phyloP scores from a whole-genome alignment of 192 early-diverging fungal species.

The Linnemannia elongata region DNA sequence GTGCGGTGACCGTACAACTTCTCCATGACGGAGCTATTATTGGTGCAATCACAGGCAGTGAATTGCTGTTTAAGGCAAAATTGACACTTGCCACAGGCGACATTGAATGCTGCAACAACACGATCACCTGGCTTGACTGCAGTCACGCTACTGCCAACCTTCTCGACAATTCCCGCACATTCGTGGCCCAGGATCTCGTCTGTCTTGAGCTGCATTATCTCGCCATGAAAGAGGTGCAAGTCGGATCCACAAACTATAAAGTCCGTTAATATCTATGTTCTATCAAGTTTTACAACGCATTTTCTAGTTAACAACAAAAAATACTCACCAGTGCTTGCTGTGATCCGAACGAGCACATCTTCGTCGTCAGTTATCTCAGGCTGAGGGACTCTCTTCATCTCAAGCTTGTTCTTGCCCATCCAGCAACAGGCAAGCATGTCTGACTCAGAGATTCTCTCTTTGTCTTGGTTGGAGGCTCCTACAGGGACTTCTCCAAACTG shows the following conservation, averaged over 20 bases:
- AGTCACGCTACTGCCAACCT: conserved; percentile 58
- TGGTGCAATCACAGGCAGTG: conserved; percentile 67
- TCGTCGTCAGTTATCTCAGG: conserved; percentile 63
- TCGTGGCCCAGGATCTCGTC: conserved; percentile 71
- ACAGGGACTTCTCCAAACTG: conserved; percentile 39
- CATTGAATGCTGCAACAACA: conserved; percentile 59
- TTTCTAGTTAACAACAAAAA: not conserved
- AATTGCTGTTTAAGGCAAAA: conserved; percentile 62
- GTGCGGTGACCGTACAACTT: conserved; percentile 62
- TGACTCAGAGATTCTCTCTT: not conserved
- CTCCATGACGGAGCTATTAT: conserved; percentile 63
- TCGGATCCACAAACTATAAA: conserved; percentile 67
- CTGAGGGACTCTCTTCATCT: conserved; percentile 47
- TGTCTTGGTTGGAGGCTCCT: conserved; percentile 42
- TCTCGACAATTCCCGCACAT: conserved; percentile 61
- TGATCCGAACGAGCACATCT: conserved; percentile 60
- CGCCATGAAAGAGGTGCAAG: conserved; percentile 63
- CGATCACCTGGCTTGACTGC: conserved; percentile 62
- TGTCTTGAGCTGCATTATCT: conserved; percentile 56
- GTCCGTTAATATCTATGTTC: not conserved
- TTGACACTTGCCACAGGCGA: conserved; percentile 67
- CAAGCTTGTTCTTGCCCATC: conserved; percentile 42
- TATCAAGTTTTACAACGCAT: not conserved
- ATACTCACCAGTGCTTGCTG: conserved; percentile 48
- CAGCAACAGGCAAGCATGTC: conserved; percentile 50